Evolutionary conservation across 345 rosid species (phyloP).

Genomic region (Clarkia xantiana): DNA sequence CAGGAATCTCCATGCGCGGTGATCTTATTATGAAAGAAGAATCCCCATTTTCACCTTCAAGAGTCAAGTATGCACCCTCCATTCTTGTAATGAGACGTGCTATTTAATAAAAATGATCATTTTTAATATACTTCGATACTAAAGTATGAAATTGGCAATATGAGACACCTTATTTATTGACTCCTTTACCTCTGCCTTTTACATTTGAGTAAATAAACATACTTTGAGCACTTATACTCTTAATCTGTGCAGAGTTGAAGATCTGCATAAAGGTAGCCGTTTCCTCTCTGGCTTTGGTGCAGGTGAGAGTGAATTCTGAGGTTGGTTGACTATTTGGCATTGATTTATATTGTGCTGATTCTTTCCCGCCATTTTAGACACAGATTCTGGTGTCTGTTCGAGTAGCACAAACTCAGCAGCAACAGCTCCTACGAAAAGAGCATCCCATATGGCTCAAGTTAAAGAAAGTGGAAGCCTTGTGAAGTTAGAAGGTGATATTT

Average conservation of each 20-base stretch:
- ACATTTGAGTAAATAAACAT: too few species aligned
- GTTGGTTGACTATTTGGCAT: neutral
- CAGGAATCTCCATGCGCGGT: constrained; percentile 37
- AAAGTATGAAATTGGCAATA: too few species aligned
- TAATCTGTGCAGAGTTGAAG: constrained; percentile 51
- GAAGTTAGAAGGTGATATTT: constrained; percentile 28
- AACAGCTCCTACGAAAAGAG: constrained; percentile 25
- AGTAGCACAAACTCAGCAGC: constrained; percentile 20
- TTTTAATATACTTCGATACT: neutral
- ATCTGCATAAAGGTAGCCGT: constrained; percentile 46
- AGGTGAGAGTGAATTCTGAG: constrained; percentile 14
- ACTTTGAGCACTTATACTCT: too few species aligned
- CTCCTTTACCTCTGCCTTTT: too few species aligned
- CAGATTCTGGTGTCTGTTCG: constrained; percentile 26
- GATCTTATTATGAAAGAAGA: constrained; percentile 69
- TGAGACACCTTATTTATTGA: too few species aligned
- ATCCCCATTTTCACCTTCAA: constrained; percentile 66
- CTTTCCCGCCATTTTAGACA: constrained; percentile 12
- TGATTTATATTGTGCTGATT: neutral
- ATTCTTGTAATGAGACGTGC: constrained; percentile 4
- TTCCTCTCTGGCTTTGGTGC: constrained; percentile 21
- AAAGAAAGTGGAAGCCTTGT: constrained; percentile 23
- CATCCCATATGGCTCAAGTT: constrained; percentile 22
- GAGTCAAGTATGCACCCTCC: constrained; percentile 60
- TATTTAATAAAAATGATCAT: constrained; percentile 1